phyloP scores from a whole-genome alignment of 1,284 basidiomycete species.

The Heliocybe sulcata region DNA sequence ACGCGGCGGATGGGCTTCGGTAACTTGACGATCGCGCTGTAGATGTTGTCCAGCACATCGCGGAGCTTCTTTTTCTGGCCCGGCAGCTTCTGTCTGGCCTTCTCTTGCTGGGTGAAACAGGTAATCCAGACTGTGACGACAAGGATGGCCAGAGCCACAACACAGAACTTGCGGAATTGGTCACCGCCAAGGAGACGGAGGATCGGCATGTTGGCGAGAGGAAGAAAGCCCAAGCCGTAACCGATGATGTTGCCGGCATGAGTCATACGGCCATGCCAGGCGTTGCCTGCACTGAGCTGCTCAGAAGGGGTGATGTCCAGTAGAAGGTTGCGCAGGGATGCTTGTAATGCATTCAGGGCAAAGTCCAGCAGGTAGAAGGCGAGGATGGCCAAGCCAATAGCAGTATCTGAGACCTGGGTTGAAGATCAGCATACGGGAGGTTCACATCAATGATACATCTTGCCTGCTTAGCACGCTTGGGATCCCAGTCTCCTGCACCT shows the following conservation, averaged over 20 bases:
- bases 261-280: slow-evolving; percentile 96
- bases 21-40: slow-evolving; percentile 62
- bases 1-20: slow-evolving; percentile 82
- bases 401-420: slow-evolving; percentile 54
- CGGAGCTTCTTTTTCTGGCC: slow-evolving; percentile 30
- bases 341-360: slow-evolving; percentile 91
- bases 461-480: slow-evolving; percentile 57
- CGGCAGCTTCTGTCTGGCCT: slow-evolving; percentile 41
- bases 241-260: slow-evolving; percentile 94
- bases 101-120: slow-evolving; percentile 76
- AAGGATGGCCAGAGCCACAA: slow-evolving; percentile 79
- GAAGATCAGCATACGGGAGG: background rate
- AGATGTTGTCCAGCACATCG: slow-evolving; percentile 74
- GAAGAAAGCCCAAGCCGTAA: slow-evolving; percentile 86
- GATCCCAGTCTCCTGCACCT: slow-evolving; percentile 89
- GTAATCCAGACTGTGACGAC: slow-evolving; percentile 83
- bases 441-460: slow-evolving; percentile 13
- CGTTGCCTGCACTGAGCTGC: slow-evolving; percentile 89
- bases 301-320: slow-evolving; percentile 84
- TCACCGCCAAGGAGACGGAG: slow-evolving; percentile 82
- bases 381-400: slow-evolving; percentile 83
- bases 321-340: slow-evolving; percentile 85
- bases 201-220: slow-evolving; percentile 69
- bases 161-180: slow-evolving; percentile 94
- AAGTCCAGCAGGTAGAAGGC: slow-evolving; percentile 95